Evolutionary conservation across 2,329 filamentous ascomycete species (phyloP), one percentile per base, ranked within the genome.

Genomic region (Helicocarpus griseus): DNA sequence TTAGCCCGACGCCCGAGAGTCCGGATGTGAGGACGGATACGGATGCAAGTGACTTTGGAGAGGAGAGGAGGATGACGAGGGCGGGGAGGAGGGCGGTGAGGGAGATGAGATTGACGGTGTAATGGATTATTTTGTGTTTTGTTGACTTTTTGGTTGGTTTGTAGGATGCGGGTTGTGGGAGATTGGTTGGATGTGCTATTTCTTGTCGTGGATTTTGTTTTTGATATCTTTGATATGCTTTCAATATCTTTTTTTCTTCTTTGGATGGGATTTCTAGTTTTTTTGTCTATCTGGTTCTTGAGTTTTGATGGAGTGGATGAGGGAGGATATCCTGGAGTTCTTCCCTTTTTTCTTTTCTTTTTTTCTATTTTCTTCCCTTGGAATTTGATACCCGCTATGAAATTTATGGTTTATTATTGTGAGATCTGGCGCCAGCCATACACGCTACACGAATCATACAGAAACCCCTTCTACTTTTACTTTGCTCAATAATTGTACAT

Each of bases 21-120:
- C 69, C 66, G 13, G 69, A 71, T 48, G 56, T 60, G 21, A 65
- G 60, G 53, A 69, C 65, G 3, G 69, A 70, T 49, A 67, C 68
- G 2, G 68, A 69, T 29, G 56, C 61, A 3, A 70, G 65, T 49
- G 69, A 70, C 43, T 56, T 57, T 29, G 57, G 57, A 22, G 67
- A 70, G 19, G 61, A 65, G 40, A 62, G 63, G 36, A 64, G 67
- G 38, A 61, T 61, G 53, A 69, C 65, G 11, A 59, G 69, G 45
- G 62, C 66, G 13, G 68, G 58, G 48, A 62, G 67, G 38, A 60
- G 63, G 31, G 61, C 61, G 39, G 63, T 63, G 43, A 60, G 61
- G 36, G 60, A 65, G 21, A 56, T 69, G 46, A 60, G 67, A 39
- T 63, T 66, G 62, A 65, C 63, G 44, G 68, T 67, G 61, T 69